Evolutionary conservation across 1,284 basidiomycete genomes (phyloP).

Genomic region (Ceratobasidium theobromae): DNA sequence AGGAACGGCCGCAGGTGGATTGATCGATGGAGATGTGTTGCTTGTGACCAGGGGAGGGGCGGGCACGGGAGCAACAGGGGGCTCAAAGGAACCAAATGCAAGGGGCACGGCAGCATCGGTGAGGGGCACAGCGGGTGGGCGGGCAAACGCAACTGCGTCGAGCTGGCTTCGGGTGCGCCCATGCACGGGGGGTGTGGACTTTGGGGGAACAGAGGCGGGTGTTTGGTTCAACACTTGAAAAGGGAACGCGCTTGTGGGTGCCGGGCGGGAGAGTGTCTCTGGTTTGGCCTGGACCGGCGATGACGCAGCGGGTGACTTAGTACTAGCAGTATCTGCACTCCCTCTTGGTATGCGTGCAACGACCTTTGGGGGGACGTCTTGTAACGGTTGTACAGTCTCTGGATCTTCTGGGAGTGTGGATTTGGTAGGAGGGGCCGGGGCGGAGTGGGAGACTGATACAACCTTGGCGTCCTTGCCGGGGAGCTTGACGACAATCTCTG

Average conservation of each 20-base stretch:
- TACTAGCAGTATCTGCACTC: background rate
- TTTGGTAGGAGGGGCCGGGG: background rate
- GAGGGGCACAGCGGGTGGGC: background rate
- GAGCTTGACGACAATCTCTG: constrained; percentile 24
- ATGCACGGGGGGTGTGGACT: background rate
- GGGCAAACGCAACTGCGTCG: constrained; percentile 26
- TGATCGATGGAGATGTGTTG: background rate
- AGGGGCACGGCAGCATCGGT: constrained; percentile 8
- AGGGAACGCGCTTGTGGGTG: background rate
- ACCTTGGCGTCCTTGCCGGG: constrained; percentile 8
- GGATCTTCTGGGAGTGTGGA: constrained; percentile 7
- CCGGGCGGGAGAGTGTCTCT: background rate
- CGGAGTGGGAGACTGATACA: background rate
- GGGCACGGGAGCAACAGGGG: background rate
- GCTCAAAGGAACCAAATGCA: constrained; percentile 14
- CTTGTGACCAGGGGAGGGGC: background rate
- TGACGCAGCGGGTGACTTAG: background rate
- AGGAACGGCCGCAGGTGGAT: constrained; percentile 3
- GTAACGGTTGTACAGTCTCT: constrained; percentile 12
- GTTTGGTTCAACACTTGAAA: background rate
- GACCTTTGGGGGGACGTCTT: background rate
- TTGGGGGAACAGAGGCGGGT: too few relatives aligned
- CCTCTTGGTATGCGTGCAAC: constrained; percentile 19
- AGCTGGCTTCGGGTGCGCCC: constrained; percentile 25
- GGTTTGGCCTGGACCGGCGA: too few relatives aligned